Base-by-base conservation (phyloP, 192 early-diverging fungal genomes). In the Phlyctochytrium bullatum region DNA sequence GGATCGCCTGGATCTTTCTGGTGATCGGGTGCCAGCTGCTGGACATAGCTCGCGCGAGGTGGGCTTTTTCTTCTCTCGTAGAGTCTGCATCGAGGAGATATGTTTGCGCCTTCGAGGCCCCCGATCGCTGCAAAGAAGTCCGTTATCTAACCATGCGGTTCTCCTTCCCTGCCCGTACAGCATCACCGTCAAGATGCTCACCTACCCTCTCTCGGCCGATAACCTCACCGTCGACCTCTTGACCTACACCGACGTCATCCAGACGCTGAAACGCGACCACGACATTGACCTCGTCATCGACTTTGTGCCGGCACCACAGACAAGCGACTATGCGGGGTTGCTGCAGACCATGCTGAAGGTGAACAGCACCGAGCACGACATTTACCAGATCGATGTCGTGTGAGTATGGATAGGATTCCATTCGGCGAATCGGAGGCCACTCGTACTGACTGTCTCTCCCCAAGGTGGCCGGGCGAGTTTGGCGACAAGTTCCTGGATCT, bases 401-500 rank as follows among this genome's bases (percentile, higher is more conserved):
- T n/a, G n/a, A n/a, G n/a, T n/a, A n/a, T n/a, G n/a, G n/a, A n/a
- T n/a, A n/a, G n/a, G n/a, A n/a, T n/a, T n/a, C n/a, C n/a, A n/a
- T n/a, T n/a, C n/a, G n/a, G n/a, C n/a, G n/a, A n/a, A n/a, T n/a
- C n/a, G n/a, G n/a, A n/a, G n/a, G n/a, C n/a, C n/a, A n/a, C n/a
- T n/a, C n/a, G n/a, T n/a, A n/a, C n/a, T n/a, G n/a, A n/a, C n/a
- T n/a, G n/a, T n/a, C n/a, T n/a, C n/a, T n/a, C n/a, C n/a, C n/a
- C n/a, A n/a, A n/a, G n/a, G 10, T 2, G 47, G 20, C 23, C 29
- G 14, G 10, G 36, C 69, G 47, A 69, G n/a, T 33, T 40, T 29
- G 29, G 17, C 27, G 61, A 66, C 0, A 25, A 64, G 59, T 65
- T 80, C 47, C 72, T 71, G 63, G 30, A 36, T 53, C 36, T 78